A percentile compares a stretch with the other conserved stretches of the same genome.
These are phyloP conservation scores for Aureobasidium sp. DNA, from an alignment of 2,329 filamentous ascomycete species.

Conservation along the genomic window DNA sequence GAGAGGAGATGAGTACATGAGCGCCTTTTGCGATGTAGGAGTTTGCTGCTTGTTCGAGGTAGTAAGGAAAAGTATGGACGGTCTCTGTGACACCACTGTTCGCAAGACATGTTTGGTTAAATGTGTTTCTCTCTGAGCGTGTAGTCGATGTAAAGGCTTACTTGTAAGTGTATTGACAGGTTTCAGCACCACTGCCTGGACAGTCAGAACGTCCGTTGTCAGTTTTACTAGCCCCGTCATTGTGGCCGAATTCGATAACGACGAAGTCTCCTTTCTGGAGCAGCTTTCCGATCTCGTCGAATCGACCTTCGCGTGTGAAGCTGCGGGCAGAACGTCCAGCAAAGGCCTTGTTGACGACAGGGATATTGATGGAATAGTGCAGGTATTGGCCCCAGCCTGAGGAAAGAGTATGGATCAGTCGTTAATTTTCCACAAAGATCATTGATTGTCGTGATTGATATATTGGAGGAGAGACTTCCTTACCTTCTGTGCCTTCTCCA, in stretches of 20 bases:
- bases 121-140: background rate
- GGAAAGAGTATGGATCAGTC: background rate
- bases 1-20: constrained; percentile 51
- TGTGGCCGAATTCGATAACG: constrained; percentile 66
- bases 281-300: constrained; percentile 48
- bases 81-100: constrained; percentile 41
- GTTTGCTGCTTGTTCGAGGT: constrained; percentile 51
- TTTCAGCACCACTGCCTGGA: constrained; percentile 46
- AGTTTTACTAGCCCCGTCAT: constrained; percentile 54
- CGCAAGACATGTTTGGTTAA: background rate
- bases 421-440: background rate
- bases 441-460: background rate
- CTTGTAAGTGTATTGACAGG: constrained; percentile 47
- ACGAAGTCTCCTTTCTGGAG: constrained; percentile 57
- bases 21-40: constrained; percentile 51
- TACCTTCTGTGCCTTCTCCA: constrained; percentile 37
- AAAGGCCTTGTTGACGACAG: constrained; percentile 57
- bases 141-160: background rate
- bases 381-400: constrained; percentile 58
- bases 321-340: constrained; percentile 60
- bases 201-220: constrained; percentile 60
- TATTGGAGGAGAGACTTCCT: background rate
- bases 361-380: constrained; percentile 42
- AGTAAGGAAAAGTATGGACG: constrained; percentile 55
- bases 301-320: constrained; percentile 59